Percentiles rank a stretch among this genome's conserved stretches.
Evolutionary conservation across 2,329 filamentous ascomycete genomes (phyloP).

Genomic region (Biscogniauxia marginata): DNA sequence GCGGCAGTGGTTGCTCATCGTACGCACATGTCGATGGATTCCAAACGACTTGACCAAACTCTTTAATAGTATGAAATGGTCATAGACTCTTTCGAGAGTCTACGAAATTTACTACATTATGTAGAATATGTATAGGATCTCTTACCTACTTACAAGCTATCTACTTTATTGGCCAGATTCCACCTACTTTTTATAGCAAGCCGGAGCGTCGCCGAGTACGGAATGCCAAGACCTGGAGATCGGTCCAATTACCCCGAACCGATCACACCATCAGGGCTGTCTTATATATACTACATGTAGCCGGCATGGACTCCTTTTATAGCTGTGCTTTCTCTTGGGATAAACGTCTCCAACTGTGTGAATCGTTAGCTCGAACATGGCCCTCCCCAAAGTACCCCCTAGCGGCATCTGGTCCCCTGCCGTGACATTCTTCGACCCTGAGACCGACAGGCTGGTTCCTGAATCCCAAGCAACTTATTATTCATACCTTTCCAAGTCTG

Average conservation of each 20-base stretch:
- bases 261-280: slow-evolving; percentile 11
- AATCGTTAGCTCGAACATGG: slow-evolving; percentile 16
- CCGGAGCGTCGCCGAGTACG: slow-evolving; percentile 15
- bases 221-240: slow-evolving; percentile 17
- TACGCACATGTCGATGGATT: too few species aligned
- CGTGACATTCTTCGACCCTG: slow-evolving; percentile 52
- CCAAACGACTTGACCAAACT: too few species aligned
- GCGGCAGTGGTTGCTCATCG: too few species aligned
- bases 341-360: neutral
- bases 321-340: too few species aligned
- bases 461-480: slow-evolving; percentile 48
- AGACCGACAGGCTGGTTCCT: slow-evolving; percentile 46
- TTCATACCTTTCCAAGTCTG: slow-evolving; percentile 43
- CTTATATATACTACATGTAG: slow-evolving; percentile 1
- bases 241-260: slow-evolving; percentile 24
- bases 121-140: too few species aligned
- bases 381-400: slow-evolving; percentile 30
- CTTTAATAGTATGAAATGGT: too few species aligned
- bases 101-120: too few species aligned
- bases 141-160: too few species aligned
- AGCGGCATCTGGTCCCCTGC: slow-evolving; percentile 48
- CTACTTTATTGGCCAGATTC: too few species aligned
- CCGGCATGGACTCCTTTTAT: neutral
- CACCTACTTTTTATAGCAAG: neutral
- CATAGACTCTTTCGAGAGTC: too few species aligned